Evolutionary conservation across 352 stramenopile genomes (phyloP), one percentile per base, ranked within the genome.

Genomic region (Phytophthora ohioensis): DNA sequence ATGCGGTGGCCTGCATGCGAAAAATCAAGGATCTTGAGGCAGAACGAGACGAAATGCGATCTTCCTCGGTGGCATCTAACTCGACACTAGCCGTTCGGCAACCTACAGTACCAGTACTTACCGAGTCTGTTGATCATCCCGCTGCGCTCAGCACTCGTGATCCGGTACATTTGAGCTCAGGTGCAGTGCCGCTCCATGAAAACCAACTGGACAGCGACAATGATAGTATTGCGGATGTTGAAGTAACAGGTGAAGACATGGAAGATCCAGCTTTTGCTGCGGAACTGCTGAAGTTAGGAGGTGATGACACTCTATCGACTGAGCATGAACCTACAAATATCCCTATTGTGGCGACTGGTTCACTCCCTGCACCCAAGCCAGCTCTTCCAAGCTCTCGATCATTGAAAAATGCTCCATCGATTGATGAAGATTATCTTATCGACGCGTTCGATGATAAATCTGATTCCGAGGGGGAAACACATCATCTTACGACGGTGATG

Each of bases 391-490:
- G 46, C n/a, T 58, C 54, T 65, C 59, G 68, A 60, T 56, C 52
- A 7, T 56, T 80, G 51, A 65, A 31, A 73, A 73, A n/a, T 53
- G 35, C 64, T 35, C 57, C 52, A 47, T 87, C 76, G 8, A 76
- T 90, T 42, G 83, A 85, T 57, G 82, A 93, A 47, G 67, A 85
- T 47, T 75, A 81, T 13, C 56, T 93, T 11, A 93, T 93, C 38
- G 84, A 93, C n/a, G 83, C 73, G 13, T 93, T 91, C 67, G 84
- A 91, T 45, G 73, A 87, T 13, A 64, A 80, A n/a, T 75, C 82
- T 12, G 76, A 80, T 17, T 80, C 79, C 2, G 65, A 80, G 3
- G 66, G 70, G 2, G 57, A 82, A 67, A 15, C 41, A 12, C 57
- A 64, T 62, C 41, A 76, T 45, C 43, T 69, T 15, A 68, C 51